These are phyloP conservation scores for Cladophialophora carrionii DNA, from an alignment of 2,329 filamentous ascomycete species.

Conservation along the genomic window DNA sequence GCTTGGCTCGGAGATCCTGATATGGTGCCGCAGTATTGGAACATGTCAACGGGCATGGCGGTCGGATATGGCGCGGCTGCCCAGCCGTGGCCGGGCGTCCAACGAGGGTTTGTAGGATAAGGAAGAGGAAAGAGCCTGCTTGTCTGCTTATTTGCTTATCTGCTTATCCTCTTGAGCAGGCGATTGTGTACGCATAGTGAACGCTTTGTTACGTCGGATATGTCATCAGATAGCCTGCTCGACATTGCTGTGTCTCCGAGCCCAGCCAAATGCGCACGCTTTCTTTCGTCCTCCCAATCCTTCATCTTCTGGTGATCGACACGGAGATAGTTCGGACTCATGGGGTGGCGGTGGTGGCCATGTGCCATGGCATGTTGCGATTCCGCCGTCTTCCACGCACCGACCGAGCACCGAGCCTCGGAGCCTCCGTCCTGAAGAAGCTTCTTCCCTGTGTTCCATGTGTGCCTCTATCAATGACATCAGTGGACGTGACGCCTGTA, in stretches of 20 bases:
- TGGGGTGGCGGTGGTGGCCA: background rate
- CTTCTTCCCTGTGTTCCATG: no score
- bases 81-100: conserved; percentile 6
- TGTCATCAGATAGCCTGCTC: background rate
- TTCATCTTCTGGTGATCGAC: background rate
- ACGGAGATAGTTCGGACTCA: background rate
- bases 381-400: background rate
- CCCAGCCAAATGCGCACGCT: background rate
- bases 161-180: background rate
- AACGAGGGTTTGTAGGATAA: conserved; percentile 13
- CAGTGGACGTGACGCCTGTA: conserved; percentile 1
- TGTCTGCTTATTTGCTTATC: background rate
- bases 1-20: conserved; percentile 24
- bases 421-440: background rate
- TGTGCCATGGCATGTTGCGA: background rate
- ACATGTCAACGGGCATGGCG: conserved; percentile 10
- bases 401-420: background rate
- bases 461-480: background rate
- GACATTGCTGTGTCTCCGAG: background rate
- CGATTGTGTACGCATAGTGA: background rate
- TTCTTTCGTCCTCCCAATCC: background rate
- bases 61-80: conserved; percentile 2
- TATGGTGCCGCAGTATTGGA: conserved; percentile 23
- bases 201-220: background rate
- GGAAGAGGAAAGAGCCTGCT: background rate